Evolutionary conservation across 176 grass and related monocot species (phyloP).

Genomic region (Eremochloa ophiuroides): DNA sequence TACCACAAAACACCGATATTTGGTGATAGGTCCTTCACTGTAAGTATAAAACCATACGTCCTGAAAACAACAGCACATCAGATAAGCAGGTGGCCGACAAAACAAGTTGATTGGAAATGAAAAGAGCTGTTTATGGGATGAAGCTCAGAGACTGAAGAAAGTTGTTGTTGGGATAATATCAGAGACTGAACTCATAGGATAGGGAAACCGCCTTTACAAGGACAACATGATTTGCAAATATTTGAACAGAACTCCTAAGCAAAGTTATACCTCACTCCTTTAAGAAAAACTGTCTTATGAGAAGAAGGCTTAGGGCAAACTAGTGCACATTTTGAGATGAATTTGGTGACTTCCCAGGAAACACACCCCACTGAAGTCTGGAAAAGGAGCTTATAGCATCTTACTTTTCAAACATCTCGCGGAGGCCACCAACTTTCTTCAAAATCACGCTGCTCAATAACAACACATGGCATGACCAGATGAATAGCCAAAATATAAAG

Average conservation of each 20-base stretch:
- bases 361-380: not conserved
- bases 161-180: not conserved
- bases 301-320: not conserved
- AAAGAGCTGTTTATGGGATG: not conserved
- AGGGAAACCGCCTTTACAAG: not conserved
- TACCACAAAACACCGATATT: conserved; percentile 89
- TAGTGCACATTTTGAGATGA: not conserved
- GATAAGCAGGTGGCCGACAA: not conserved
- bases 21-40: conserved; percentile 73
- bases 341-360: not conserved
- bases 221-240: not conserved
- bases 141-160: not conserved
- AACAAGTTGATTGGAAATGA: not conserved
- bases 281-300: not conserved
- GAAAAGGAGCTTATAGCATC: not conserved
- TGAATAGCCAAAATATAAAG: conserved; percentile 62
- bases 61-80: conserved; percentile 46
- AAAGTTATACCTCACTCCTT: not conserved
- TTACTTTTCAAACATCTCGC: conserved; percentile 96
- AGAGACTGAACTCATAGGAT: not conserved
- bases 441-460: conserved; percentile 67
- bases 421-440: conserved; percentile 58
- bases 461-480: conserved; percentile 76
- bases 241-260: not conserved
- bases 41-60: conserved; percentile 85